Percentiles rank a stretch among this genome's conserved stretches.
These are phyloP conservation scores for Ogataea polymorpha DNA, from an alignment of 805 yeast genomes.

Conservation along the genomic window DNA sequence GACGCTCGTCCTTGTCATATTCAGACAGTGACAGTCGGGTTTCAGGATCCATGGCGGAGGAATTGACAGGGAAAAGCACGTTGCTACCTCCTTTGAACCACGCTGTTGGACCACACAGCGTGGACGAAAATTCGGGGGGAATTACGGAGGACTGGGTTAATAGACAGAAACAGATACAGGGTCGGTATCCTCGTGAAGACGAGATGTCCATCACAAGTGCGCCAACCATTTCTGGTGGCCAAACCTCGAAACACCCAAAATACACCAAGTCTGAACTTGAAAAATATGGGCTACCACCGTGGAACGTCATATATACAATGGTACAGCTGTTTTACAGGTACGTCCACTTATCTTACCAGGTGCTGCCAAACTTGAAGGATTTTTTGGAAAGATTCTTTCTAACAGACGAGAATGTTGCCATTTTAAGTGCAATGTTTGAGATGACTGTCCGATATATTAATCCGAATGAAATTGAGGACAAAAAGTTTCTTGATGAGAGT, in stretches of 20 bases:
- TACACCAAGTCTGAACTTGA: constrained; percentile 32
- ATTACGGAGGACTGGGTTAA: constrained; percentile 28
- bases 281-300: constrained; percentile 36
- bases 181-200: not conserved
- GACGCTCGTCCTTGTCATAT: constrained; percentile 2
- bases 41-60: not conserved
- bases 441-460: constrained; percentile 33
- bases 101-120: not conserved
- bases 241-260: not conserved
- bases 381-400: constrained; percentile 32
- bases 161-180: constrained; percentile 17
- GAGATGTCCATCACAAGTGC: not conserved
- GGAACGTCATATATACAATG: constrained; percentile 31
- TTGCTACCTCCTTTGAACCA: constrained; percentile 13
- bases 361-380: constrained; percentile 35
- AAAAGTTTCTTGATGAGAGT: constrained; percentile 29
- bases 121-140: constrained; percentile 4
- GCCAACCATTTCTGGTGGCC: no score
- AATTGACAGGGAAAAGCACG: not conserved
- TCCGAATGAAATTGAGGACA: constrained; percentile 22
- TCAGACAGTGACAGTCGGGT: constrained; percentile 4
- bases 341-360: constrained; percentile 36
- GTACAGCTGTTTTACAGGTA: constrained; percentile 41
- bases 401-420: constrained; percentile 28
- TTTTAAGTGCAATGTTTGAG: constrained; percentile 35